phyloP scores from a whole-genome alignment of 805 yeast genomes.

The Zygotorulaspora florentina region DNA sequence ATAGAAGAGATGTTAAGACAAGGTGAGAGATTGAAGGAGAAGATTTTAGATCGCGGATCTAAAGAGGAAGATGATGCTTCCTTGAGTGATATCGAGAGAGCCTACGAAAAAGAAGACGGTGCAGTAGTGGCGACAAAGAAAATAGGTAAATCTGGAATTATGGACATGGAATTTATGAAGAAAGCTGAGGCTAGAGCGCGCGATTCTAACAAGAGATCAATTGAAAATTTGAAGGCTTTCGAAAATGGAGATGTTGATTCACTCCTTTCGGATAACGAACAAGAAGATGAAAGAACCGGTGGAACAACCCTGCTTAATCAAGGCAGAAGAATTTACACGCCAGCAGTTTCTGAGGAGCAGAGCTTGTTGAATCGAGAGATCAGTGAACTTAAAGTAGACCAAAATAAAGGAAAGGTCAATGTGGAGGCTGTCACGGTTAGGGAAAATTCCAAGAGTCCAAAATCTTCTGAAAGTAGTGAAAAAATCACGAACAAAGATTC shows the following conservation, averaged over 20 bases:
- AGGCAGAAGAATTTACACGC: conserved; percentile 81
- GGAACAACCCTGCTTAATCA: conserved; percentile 54
- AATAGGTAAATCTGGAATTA: conserved; percentile 79
- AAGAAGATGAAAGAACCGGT: conserved; percentile 36
- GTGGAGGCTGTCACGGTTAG: neutral
- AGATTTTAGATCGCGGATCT: conserved; percentile 63
- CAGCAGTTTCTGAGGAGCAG: conserved; percentile 34
- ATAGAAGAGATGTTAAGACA: conserved; percentile 91
- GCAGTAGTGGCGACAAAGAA: conserved; percentile 37
- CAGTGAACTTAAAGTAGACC: conserved; percentile 4
- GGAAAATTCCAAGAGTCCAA: neutral
- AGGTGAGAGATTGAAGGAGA: conserved; percentile 71
- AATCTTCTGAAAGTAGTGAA: neutral
- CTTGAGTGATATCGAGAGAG: conserved; percentile 49
- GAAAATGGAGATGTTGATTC: conserved; percentile 45
- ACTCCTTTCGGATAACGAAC: conserved; percentile 33
- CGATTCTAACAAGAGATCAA: conserved; percentile 51
- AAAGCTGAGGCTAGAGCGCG: conserved; percentile 74
- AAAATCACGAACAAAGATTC: conserved; percentile 7
- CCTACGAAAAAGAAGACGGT: conserved; percentile 39
- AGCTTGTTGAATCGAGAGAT: conserved; percentile 6
- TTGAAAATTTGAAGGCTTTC: conserved; percentile 48
- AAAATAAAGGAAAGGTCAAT: neutral
- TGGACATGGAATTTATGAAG: conserved; percentile 94
- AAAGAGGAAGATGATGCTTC: conserved; percentile 42